A percentile compares a stretch with the other conserved stretches of the same genome.
These are phyloP conservation scores for Cordyceps tenuipes DNA, from an alignment of 2,329 filamentous ascomycete genomes.

Conservation along the genomic window DNA sequence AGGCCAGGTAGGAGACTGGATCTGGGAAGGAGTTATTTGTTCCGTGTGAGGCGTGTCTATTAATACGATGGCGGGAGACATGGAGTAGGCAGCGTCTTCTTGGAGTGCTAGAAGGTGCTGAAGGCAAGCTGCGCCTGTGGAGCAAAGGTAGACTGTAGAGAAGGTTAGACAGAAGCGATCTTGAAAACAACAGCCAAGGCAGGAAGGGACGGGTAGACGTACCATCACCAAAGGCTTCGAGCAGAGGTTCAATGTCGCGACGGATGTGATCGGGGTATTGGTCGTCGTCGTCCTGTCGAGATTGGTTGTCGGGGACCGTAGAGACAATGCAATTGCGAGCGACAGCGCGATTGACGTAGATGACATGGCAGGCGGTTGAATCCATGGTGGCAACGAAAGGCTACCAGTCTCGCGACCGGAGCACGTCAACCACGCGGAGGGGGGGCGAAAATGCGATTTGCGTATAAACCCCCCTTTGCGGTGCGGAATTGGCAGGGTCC, in stretches of 20 bases:
- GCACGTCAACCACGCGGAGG: constrained; percentile 40
- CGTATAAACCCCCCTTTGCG: constrained; percentile 8
- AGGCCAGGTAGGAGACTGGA: constrained; percentile 5
- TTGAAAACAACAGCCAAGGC: background rate
- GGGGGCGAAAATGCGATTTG: constrained; percentile 12
- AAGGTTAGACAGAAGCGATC: constrained; percentile 12
- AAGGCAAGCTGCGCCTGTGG: constrained; percentile 45
- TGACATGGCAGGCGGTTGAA: constrained; percentile 47
- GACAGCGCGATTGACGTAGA: constrained; percentile 51
- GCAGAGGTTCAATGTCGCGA: constrained; percentile 39
- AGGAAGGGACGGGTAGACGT: constrained; percentile 18
- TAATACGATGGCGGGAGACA: constrained; percentile 49
- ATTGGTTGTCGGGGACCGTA: constrained; percentile 17
- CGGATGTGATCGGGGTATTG: constrained; percentile 32
- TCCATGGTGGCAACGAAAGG: constrained; percentile 49
- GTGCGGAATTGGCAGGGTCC: background rate
- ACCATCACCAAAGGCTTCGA: constrained; percentile 50
- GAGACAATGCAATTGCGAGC: constrained; percentile 37
- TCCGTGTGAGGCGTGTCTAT: constrained; percentile 49
- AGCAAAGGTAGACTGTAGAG: constrained; percentile 43
- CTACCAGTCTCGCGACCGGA: constrained; percentile 55
- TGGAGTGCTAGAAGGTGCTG: constrained; percentile 45
- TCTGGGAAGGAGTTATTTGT: constrained; percentile 20
- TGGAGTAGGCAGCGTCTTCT: constrained; percentile 41
- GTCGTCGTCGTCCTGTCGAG: constrained; percentile 14